phyloP scores from a whole-genome alignment of 805 yeast genomes.

The Maudiozyma pseudohumilis region DNA sequence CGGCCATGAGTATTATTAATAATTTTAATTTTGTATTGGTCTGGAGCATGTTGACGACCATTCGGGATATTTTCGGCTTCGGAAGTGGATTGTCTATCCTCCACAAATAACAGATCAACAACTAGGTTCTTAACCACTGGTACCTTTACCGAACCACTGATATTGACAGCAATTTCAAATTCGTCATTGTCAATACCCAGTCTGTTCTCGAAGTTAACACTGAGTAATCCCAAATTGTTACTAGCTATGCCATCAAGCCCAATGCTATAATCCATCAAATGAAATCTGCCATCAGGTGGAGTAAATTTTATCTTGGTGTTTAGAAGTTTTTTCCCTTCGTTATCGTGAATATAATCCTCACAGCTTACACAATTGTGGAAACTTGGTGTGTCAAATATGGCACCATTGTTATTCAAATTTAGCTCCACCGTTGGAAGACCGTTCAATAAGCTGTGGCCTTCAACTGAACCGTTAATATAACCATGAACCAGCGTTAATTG shows the following conservation, averaged over 20 bases:
- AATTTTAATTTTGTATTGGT: conserved; percentile 38
- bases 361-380: conserved; percentile 63
- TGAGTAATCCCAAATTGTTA: conserved; percentile 20
- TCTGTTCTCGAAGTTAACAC: conserved; percentile 23
- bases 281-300: conserved; percentile 80
- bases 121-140: conserved; percentile 39
- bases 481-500: conserved; percentile 13
- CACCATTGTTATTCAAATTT: conserved; percentile 38
- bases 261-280: conserved; percentile 52
- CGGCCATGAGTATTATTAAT: conserved; percentile 71
- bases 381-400: conserved; percentile 45
- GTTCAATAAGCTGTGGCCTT: conserved; percentile 57
- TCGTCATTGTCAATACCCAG: conserved; percentile 32
- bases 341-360: conserved; percentile 12
- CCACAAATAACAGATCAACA: conserved; percentile 29
- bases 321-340: conserved; percentile 1
- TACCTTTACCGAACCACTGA: conserved; percentile 34
- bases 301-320: conserved; percentile 42
- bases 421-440: conserved; percentile 67
- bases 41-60: not conserved
- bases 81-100: not conserved
- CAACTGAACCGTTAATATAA: conserved; percentile 52
- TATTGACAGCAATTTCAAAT: conserved; percentile 29
- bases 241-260: conserved; percentile 33
- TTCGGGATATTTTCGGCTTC: not conserved